Conservation (phyloP, 1,284 basidiomycete genomes). For the Bjerkandera adusta region DNA sequence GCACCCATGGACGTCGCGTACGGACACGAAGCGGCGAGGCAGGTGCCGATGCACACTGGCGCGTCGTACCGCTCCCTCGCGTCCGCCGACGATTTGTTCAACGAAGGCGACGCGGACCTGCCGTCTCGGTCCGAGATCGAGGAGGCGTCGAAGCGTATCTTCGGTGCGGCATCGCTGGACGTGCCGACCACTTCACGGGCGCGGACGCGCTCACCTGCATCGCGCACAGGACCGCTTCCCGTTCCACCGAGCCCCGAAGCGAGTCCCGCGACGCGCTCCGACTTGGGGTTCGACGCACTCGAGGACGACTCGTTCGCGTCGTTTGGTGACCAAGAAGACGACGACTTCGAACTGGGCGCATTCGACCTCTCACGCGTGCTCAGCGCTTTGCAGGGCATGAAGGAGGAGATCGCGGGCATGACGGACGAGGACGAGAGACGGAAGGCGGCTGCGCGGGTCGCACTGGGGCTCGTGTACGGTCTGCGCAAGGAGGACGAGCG, state of each 20-base stretch:
- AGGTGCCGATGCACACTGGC: constrained; percentile 32
- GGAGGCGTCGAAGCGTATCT: constrained; percentile 52
- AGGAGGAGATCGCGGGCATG: constrained; percentile 70
- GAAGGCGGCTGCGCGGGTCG: constrained; percentile 67
- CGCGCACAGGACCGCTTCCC: neutral
- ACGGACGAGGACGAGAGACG: constrained; percentile 59
- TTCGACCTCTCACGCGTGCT: constrained; percentile 68
- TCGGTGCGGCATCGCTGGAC: constrained; percentile 36
- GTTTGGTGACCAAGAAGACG: constrained; percentile 22
- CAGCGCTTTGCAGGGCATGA: constrained; percentile 64
- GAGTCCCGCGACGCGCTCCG: no score
- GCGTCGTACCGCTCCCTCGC: constrained; percentile 46
- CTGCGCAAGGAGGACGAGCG: constrained; percentile 38
- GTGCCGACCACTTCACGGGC: constrained; percentile 7
- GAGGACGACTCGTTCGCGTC: constrained; percentile 15
- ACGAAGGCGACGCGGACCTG: constrained; percentile 27
- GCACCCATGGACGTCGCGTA: constrained; percentile 24
- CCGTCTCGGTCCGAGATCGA: constrained; percentile 52
- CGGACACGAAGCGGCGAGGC: constrained; percentile 14
- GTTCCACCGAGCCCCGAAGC: neutral
- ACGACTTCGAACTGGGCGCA: constrained; percentile 29
- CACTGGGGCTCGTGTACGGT: constrained; percentile 71
- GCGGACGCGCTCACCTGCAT: constrained; percentile 1
- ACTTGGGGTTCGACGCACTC: neutral
- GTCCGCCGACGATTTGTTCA: constrained; percentile 31